These are phyloP conservation scores for Halenospora varia DNA, from an alignment of 495 filamentous ascomycete species.

Conservation along the genomic window DNA sequence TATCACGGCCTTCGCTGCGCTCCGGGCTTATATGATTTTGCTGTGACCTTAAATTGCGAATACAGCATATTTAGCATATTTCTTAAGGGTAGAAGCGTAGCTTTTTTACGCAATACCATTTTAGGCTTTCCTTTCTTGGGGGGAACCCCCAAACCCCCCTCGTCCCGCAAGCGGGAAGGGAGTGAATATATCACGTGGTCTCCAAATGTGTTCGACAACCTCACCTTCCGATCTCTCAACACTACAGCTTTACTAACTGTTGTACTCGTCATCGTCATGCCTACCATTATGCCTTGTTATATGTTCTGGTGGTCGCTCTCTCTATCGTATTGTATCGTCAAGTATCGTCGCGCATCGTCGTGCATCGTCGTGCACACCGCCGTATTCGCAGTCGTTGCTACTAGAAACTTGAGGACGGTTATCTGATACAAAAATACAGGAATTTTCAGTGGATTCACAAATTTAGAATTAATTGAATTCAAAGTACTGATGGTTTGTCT, in stretches of 20 bases:
- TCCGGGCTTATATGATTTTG: no score
- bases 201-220: no score
- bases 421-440: constrained; percentile 19
- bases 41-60: no score
- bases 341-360: constrained; percentile 17
- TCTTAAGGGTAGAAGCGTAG: no score
- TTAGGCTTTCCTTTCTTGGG: no score
- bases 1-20: no score
- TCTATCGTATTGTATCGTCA: constrained; percentile 13
- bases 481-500: constrained; percentile 26
- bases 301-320: constrained; percentile 22
- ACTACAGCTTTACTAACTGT: constrained; percentile 17
- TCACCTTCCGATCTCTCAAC: no score
- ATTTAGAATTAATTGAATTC: constrained; percentile 19
- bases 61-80: no score
- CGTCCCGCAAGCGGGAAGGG: no score
- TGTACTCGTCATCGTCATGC: constrained; percentile 1
- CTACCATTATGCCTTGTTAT: constrained; percentile 14
- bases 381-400: constrained; percentile 16
- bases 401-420: constrained; percentile 23
- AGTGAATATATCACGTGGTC: no score
- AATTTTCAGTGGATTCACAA: constrained; percentile 17
- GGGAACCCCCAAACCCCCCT: no score
- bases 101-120: no score
- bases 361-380: constrained; percentile 19